A percentile compares a stretch with the other conserved stretches of the same genome.
phyloP scores from a whole-genome alignment of 73 alveolate genomes.

The Paramecium sonneborni region DNA sequence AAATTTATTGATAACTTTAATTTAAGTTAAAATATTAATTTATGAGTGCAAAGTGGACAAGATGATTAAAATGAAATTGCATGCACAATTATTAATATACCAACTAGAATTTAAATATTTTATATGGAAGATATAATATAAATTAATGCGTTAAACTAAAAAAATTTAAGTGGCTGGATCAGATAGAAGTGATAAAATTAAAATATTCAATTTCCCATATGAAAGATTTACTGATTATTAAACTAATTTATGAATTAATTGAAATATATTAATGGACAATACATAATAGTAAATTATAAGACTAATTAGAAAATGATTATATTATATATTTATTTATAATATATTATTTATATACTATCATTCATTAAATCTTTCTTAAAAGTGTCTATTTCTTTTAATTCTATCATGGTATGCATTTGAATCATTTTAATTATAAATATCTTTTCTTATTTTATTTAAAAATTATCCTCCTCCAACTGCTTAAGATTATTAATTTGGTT shows the following conservation, averaged over 20 bases:
- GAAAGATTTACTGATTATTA: constrained; percentile 90
- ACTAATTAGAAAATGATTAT: not conserved
- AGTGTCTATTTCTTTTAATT: constrained; percentile 36
- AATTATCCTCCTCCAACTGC: not conserved
- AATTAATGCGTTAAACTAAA: constrained; percentile 27
- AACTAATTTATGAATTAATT: constrained; percentile 42
- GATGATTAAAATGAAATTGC: constrained; percentile 93
- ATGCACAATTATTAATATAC: constrained; percentile 79
- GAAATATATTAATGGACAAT: not conserved
- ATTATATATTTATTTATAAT: too few species aligned
- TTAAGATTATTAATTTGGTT: constrained; percentile 9
- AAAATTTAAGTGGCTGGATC: constrained; percentile 71
- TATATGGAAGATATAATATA: constrained; percentile 79
- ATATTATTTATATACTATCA: not conserved
- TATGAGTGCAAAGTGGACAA: constrained; percentile 84
- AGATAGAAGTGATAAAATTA: constrained; percentile 80
- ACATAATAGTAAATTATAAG: not conserved
- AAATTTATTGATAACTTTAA: constrained; percentile 68
- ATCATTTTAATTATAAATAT: not conserved
- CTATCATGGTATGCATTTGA: not conserved
- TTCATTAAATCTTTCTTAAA: not conserved
- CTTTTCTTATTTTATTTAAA: constrained; percentile 16
- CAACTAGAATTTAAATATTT: constrained; percentile 79
- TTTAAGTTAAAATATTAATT: constrained; percentile 76
- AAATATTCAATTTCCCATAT: constrained; percentile 88